Conservation (phyloP, 306 rosid genomes). For the Dalbergia oliveri region DNA sequence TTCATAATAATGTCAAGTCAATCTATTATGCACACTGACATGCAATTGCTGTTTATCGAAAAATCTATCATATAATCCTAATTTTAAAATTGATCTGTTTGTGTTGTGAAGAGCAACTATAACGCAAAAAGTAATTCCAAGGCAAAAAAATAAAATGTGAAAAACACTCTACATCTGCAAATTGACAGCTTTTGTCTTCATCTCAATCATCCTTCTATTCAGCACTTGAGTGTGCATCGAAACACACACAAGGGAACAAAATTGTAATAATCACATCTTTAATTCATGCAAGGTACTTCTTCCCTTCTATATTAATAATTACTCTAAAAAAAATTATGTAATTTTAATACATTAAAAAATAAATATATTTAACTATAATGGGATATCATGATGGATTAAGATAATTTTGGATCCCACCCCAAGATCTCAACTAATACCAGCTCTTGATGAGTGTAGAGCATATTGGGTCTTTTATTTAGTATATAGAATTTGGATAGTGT, state of each 20-base stretch:
- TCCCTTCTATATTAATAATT: too few relatives aligned
- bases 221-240: not conserved
- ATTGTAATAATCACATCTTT: conserved; percentile 32
- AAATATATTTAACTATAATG: too few relatives aligned
- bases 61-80: not conserved
- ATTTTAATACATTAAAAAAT: too few relatives aligned
- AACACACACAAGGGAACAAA: conserved; percentile 29
- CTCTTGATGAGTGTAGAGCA: conserved; percentile 22
- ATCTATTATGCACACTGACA: too few relatives aligned
- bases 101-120: not conserved
- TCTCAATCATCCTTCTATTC: not conserved
- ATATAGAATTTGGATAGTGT: too few relatives aligned
- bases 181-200: conserved; percentile 5
- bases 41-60: too few relatives aligned
- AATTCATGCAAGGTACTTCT: not conserved
- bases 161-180: not conserved
- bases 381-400: not conserved
- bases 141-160: not conserved
- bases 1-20: too few relatives aligned
- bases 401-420: conserved; percentile 4
- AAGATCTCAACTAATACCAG: conserved; percentile 1
- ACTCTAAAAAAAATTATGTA: too few relatives aligned
- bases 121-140: not conserved
- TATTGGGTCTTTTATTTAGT: too few relatives aligned
- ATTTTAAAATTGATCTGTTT: not conserved